Evolutionary conservation across 495 filamentous ascomycete genomes (phyloP).

Genomic region (Penicillium argentinense): DNA sequence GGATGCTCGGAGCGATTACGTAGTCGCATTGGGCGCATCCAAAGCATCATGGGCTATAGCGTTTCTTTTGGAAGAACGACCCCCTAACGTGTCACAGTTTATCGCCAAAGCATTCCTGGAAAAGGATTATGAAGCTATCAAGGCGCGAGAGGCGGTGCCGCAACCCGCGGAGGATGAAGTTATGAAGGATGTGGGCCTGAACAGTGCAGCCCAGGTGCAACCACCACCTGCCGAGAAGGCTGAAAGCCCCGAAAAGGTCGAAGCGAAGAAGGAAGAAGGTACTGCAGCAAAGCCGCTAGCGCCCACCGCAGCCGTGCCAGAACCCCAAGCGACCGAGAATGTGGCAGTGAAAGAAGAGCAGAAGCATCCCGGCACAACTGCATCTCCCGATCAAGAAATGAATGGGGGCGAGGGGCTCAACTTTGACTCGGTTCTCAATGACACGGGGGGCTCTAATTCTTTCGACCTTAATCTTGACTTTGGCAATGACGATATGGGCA

Average conservation of each 20-base stretch:
- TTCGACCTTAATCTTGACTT: constrained; percentile 51
- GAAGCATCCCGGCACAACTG: constrained; percentile 17
- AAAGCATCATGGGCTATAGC: too few species aligned
- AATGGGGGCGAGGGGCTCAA: constrained; percentile 35
- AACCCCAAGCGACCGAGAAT: constrained; percentile 15
- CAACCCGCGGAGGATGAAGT: constrained; percentile 30
- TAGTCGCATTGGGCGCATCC: background rate
- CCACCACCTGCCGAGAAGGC: constrained; percentile 14
- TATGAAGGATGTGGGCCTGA: constrained; percentile 30
- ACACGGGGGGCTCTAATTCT: constrained; percentile 33
- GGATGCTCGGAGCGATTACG: constrained; percentile 1
- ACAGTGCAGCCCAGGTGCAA: constrained; percentile 11
- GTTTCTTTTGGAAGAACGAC: too few species aligned
- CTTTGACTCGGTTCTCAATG: constrained; percentile 41
- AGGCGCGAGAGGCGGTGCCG: constrained; percentile 33
- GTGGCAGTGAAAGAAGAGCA: constrained; percentile 26
- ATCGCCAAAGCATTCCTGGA: constrained; percentile 49
- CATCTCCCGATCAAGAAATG: constrained; percentile 17
- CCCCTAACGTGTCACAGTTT: constrained; percentile 33
- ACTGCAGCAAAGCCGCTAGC: constrained; percentile 8
- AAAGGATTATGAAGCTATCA: constrained; percentile 44
- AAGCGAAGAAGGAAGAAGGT: constrained; percentile 17
- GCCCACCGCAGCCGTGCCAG: constrained; percentile 14
- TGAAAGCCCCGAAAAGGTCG: constrained; percentile 8
- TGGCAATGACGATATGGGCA: constrained; percentile 43